phyloP scores from a whole-genome alignment of 805 yeast species.

The Candida golubevii region DNA sequence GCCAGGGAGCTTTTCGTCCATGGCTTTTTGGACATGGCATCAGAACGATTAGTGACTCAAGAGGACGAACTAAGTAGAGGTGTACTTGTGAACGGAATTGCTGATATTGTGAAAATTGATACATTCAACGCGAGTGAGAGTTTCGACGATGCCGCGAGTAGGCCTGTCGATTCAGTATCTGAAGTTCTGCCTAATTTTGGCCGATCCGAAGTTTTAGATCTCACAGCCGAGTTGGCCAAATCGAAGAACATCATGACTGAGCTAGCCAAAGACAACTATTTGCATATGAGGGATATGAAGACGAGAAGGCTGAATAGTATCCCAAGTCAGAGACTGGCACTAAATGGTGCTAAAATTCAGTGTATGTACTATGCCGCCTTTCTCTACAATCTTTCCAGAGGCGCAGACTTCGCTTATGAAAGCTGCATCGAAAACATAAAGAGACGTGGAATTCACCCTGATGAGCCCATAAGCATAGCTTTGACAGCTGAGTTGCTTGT shows the following conservation, averaged over 20 bases:
- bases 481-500: conserved; percentile 36
- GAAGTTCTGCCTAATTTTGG: not conserved
- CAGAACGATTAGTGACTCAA: conserved; percentile 13
- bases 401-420: conserved; percentile 31
- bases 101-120: conserved; percentile 12
- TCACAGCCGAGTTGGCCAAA: conserved; percentile 3
- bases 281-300: conserved; percentile 50
- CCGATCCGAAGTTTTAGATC: conserved; percentile 5
- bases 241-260: conserved; percentile 6
- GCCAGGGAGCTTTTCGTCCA: conserved; percentile 64
- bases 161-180: not conserved
- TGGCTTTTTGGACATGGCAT: conserved; percentile 39
- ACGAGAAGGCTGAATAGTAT: conserved; percentile 44
- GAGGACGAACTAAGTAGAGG: conserved; percentile 16
- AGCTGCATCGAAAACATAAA: conserved; percentile 44
- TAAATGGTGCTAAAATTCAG: conserved; percentile 51
- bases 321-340: conserved; percentile 50
- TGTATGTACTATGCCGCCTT: conserved; percentile 55
- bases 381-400: conserved; percentile 14
- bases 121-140: not conserved
- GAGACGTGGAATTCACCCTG: conserved; percentile 46
- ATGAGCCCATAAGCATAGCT: conserved; percentile 43
- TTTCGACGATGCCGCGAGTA: not conserved
- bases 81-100: conserved; percentile 58
- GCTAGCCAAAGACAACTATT: conserved; percentile 8